These are phyloP conservation scores for Nicotiana paniculata DNA, from an alignment of 257 asterid genomes.

Conservation along the genomic window DNA sequence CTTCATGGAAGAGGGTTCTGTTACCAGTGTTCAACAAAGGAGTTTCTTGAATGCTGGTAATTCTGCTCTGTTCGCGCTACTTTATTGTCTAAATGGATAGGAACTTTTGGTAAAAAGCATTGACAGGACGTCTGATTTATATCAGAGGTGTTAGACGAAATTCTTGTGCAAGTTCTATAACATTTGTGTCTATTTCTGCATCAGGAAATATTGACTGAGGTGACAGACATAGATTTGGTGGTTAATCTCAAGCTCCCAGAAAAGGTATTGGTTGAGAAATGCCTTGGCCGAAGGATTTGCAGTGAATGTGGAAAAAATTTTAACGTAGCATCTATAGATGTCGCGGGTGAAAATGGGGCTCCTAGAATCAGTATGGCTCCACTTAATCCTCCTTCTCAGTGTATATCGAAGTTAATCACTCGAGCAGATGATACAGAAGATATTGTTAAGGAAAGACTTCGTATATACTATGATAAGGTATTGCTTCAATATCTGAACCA, in stretches of 20 bases:
- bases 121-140: neutral
- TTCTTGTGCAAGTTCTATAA: neutral
- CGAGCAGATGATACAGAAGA: conserved; percentile 92
- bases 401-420: conserved; percentile 75
- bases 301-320: conserved; percentile 88
- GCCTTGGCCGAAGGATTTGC: conserved; percentile 94
- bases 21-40: neutral
- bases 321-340: conserved; percentile 73
- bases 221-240: conserved; percentile 86
- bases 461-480: conserved; percentile 80
- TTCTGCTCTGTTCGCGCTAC: neutral
- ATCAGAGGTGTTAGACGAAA: neutral
- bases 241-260: conserved; percentile 97
- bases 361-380: conserved; percentile 91
- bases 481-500: neutral
- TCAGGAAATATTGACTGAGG: conserved; percentile 89
- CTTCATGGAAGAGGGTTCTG: neutral
- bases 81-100: neutral
- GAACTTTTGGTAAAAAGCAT: neutral
- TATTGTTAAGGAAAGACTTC: conserved; percentile 79
- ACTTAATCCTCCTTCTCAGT: conserved; percentile 73
- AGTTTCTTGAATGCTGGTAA: neutral
- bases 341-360: conserved; percentile 79
- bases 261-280: conserved; percentile 73
- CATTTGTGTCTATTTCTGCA: neutral